These are phyloP conservation scores for Aristolochia contorta DNA, from an alignment of 164 flowering plant genomes.

Conservation along the genomic window DNA sequence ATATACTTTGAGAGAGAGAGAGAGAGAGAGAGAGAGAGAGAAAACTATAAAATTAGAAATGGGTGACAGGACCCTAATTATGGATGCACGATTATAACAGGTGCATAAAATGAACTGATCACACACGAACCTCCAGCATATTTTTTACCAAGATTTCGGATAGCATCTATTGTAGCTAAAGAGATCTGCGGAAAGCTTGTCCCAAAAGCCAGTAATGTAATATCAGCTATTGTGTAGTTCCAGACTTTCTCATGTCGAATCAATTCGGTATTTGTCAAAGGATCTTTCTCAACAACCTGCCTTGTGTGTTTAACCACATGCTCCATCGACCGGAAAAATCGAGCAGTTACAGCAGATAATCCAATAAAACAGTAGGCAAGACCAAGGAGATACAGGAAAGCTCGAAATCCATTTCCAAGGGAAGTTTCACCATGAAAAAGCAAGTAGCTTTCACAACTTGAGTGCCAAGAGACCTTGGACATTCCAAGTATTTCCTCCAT, in stretches of 20 bases:
- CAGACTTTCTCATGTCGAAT: conserved; percentile 61
- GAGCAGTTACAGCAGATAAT: conserved; percentile 71
- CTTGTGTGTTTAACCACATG: conserved; percentile 79
- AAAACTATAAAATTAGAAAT: not conserved
- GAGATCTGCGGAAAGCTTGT: conserved; percentile 97
- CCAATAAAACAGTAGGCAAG: conserved; percentile 85
- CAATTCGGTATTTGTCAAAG: conserved; percentile 33
- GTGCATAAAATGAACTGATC: not conserved
- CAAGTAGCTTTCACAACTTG: conserved; percentile 56
- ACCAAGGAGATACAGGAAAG: conserved; percentile 53
- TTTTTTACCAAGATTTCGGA: conserved; percentile 54
- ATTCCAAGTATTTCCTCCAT: too few relatives aligned
- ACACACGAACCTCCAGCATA: conserved; percentile 79
- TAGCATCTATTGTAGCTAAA: conserved; percentile 82
- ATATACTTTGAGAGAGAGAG: not conserved
- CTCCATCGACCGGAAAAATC: conserved; percentile 91
- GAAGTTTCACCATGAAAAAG: conserved; percentile 45
- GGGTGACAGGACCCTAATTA: too few relatives aligned
- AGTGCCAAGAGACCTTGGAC: conserved; percentile 8
- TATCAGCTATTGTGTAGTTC: conserved; percentile 89
- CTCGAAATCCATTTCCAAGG: conserved; percentile 44
- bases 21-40: not conserved
- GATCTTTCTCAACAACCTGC: conserved; percentile 60
- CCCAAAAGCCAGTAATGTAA: conserved; percentile 77
- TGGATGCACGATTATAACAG: too few relatives aligned